phyloP scores from a whole-genome alignment of 345 rosid genomes.

The Moricandia moricandioides region DNA sequence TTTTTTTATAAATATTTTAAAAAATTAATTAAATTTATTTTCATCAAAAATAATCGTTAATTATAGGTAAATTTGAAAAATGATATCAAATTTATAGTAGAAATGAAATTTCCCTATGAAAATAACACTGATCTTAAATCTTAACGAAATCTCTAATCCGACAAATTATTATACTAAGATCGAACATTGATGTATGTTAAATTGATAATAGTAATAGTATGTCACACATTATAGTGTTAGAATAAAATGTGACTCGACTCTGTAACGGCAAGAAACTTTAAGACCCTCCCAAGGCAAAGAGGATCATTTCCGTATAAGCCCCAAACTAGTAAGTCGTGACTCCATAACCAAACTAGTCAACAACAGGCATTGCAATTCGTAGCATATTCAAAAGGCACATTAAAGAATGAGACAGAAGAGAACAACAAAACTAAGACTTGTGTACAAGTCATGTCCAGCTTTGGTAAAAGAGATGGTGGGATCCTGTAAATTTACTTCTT shows the following conservation, averaged over 20 bases:
- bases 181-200: neutral
- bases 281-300: neutral
- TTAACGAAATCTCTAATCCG: neutral
- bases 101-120: no score
- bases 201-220: neutral
- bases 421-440: constrained; percentile 26
- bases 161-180: neutral
- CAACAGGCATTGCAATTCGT: neutral
- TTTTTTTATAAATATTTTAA: no score
- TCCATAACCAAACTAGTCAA: neutral
- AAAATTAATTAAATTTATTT: no score
- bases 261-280: neutral
- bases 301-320: neutral
- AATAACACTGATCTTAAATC: neutral
- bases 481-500: constrained; percentile 31
- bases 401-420: constrained; percentile 15
- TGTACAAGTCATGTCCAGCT: constrained; percentile 26
- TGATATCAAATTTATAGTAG: no score
- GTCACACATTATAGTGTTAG: neutral
- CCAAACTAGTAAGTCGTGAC: neutral
- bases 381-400: neutral
- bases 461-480: constrained; percentile 10
- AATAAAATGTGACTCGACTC: neutral
- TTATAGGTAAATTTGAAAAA: no score
- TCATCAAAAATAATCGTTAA: no score